These are phyloP conservation scores for Penicillium salamii DNA, from an alignment of 495 filamentous ascomycete species.

Conservation along the genomic window DNA sequence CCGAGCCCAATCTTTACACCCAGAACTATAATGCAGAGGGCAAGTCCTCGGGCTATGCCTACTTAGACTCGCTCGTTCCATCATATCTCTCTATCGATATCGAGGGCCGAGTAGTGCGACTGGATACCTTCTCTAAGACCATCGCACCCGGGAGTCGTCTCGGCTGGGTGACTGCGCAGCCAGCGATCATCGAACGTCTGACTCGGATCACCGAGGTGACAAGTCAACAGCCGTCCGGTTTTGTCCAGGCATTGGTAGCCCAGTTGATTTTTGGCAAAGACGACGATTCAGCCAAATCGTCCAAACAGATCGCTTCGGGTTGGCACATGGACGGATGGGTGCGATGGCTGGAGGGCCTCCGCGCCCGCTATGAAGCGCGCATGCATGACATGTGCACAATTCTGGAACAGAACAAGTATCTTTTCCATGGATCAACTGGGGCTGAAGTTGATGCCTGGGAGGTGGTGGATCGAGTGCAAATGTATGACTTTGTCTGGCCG, in stretches of 20 bases:
- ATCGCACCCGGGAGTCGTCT: constrained; percentile 72
- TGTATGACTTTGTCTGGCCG: constrained; percentile 75
- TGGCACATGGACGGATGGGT: constrained; percentile 90
- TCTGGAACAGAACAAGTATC: constrained; percentile 62
- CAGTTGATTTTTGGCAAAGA: constrained; percentile 72
- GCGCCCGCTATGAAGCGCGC: constrained; percentile 75
- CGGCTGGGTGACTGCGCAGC: constrained; percentile 81
- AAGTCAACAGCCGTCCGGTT: constrained; percentile 83
- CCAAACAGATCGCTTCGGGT: constrained; percentile 39
- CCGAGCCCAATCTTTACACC: constrained; percentile 12
- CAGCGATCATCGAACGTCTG: constrained; percentile 69
- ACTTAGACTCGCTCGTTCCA: constrained; percentile 81
- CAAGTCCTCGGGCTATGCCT: constrained; percentile 68
- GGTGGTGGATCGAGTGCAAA: constrained; percentile 63
- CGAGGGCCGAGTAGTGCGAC: constrained; percentile 82
- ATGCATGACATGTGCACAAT: constrained; percentile 72
- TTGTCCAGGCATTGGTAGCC: constrained; percentile 79
- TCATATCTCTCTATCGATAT: constrained; percentile 73
- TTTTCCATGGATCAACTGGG: constrained; percentile 42
- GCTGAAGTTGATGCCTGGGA: constrained; percentile 60
- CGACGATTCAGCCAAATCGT: constrained; percentile 15
- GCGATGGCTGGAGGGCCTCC: constrained; percentile 79
- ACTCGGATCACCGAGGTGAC: constrained; percentile 67
- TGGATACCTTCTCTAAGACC: constrained; percentile 83
- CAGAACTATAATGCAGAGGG: constrained; percentile 44